Evolutionary conservation across 768 basidiomycete genomes (phyloP), one percentile per base, ranked within the genome.

Genomic region (Symmetrospora coprosmae): DNA sequence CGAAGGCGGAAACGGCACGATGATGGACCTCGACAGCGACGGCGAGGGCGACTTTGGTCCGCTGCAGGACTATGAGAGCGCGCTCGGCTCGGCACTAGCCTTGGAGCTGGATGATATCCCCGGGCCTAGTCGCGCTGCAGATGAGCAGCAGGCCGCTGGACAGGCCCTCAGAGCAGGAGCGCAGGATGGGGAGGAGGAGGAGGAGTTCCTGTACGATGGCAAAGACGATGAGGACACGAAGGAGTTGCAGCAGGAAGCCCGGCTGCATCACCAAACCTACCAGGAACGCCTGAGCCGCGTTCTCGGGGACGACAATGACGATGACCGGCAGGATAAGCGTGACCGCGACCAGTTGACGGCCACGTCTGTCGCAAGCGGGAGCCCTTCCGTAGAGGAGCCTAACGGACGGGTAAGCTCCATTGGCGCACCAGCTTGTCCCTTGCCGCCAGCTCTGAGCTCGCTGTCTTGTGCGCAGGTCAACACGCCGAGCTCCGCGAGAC

Each of bases 121-220:
- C 14, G n/a, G n/a, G n/a, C n/a, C n/a, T n/a, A n/a, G n/a, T n/a
- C n/a, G n/a, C n/a, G n/a, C n/a, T n/a, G n/a, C n/a, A n/a, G n/a
- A n/a, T n/a, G n/a, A n/a, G n/a, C n/a, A n/a, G n/a, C n/a, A n/a
- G n/a, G n/a, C n/a, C n/a, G n/a, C n/a, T n/a, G n/a, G 30, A 31
- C 23, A 30, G 19, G 33, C 28, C 23, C 23, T 34, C 6, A 30
- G 8, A 19, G 9, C 21, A 25, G 49, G 31, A 49, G 23, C 21
- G 16, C 33, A 50, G 1, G 52, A 72, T 13, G 76, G 76, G 0
- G 81, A 78, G 9, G 79, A 79, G 6, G 80, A 79, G 11, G 82
- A 79, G 30, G 80, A 74, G 0, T 89, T 89, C 66, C 62, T 87
- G 28, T 90, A 88, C 68, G 76, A 77, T 28, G 87, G 86, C 28